Conservation (phyloP, 2,329 filamentous ascomycete genomes). For the Xylaria digitata region DNA sequence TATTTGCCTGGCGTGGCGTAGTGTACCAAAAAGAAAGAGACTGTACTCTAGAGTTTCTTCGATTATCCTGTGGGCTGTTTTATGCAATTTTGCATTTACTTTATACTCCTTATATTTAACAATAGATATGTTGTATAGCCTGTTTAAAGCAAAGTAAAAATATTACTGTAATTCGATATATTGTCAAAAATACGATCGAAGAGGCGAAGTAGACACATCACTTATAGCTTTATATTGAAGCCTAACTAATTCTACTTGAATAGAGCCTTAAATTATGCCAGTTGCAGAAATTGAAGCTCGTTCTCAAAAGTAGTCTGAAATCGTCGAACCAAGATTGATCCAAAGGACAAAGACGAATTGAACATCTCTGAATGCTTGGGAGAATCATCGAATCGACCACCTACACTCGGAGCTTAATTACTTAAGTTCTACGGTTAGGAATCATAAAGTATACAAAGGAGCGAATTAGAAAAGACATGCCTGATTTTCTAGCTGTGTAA, state of each 20-base stretch:
- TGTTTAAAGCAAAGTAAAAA: constrained; percentile 46
- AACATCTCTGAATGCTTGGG: constrained; percentile 9
- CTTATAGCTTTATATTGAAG: not conserved
- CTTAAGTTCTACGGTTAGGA: no score
- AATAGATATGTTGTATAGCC: constrained; percentile 45
- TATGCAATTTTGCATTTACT: no score
- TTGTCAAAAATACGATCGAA: constrained; percentile 47
- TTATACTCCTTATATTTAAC: no score
- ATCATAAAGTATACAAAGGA: no score
- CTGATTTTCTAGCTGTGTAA: no score
- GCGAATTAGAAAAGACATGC: no score
- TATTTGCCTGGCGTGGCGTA: no score
- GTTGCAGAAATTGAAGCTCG: constrained; percentile 28
- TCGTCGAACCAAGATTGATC: constrained; percentile 22
- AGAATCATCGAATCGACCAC: constrained; percentile 22
- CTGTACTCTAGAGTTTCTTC: no score
- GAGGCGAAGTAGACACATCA: constrained; percentile 37
- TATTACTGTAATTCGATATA: constrained; percentile 45
- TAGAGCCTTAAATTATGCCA: constrained; percentile 35
- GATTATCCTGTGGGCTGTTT: no score
- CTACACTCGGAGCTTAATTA: not conserved
- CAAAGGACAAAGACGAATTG: constrained; percentile 15
- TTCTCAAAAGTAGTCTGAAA: constrained; percentile 27
- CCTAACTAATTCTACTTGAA: not conserved
- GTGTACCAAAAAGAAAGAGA: no score